These are phyloP conservation scores for Wickerhamomyces strasburgensis DNA, from an alignment of 805 yeast species.

Conservation along the genomic window DNA sequence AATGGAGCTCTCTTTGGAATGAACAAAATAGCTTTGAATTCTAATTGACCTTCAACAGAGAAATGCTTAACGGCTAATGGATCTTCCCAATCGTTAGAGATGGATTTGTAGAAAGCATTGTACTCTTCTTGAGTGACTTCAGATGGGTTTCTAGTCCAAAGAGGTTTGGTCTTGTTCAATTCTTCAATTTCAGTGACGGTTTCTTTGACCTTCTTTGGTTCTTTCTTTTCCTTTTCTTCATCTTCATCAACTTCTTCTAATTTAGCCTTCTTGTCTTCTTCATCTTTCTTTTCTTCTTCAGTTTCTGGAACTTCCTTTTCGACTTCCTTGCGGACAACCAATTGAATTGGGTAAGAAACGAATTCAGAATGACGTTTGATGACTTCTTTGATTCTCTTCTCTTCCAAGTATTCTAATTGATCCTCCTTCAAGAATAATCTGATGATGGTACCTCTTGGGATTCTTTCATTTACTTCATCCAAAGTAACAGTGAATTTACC, in stretches of 20 bases:
- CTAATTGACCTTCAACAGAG: slow-evolving; percentile 99
- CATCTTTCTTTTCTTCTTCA: slow-evolving; percentile 56
- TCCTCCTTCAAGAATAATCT: slow-evolving; percentile 98
- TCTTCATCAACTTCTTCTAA: slow-evolving; percentile 72
- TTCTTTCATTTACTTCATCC: slow-evolving; percentile 80
- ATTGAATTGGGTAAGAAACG: slow-evolving; percentile 98
- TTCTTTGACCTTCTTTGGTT: slow-evolving; percentile 89
- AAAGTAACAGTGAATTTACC: slow-evolving; percentile 96
- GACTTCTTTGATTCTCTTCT: slow-evolving; percentile 98
- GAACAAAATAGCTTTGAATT: slow-evolving; percentile 95
- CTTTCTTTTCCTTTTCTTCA: slow-evolving; percentile 64
- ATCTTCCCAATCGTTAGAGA: slow-evolving; percentile 99
- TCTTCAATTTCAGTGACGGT: slow-evolving; percentile 94
- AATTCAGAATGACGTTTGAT: slow-evolving; percentile 99
- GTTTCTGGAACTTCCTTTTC: slow-evolving; percentile 94
- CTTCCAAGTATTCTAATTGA: slow-evolving; percentile 98
- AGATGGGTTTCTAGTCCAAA: slow-evolving; percentile 98
- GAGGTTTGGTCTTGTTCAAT: slow-evolving; percentile 96
- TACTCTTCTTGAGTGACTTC: slow-evolving; percentile 98
- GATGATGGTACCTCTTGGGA: slow-evolving; percentile 92
- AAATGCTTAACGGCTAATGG: slow-evolving; percentile 99
- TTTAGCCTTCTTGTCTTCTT: slow-evolving; percentile 65
- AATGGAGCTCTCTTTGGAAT: slow-evolving; percentile 99
- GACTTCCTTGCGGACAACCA: slow-evolving; percentile 96
- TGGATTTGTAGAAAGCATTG: slow-evolving; percentile 98